Conservation (phyloP, 2,329 filamentous ascomycete species). For the Spiromastix sp. region DNA sequence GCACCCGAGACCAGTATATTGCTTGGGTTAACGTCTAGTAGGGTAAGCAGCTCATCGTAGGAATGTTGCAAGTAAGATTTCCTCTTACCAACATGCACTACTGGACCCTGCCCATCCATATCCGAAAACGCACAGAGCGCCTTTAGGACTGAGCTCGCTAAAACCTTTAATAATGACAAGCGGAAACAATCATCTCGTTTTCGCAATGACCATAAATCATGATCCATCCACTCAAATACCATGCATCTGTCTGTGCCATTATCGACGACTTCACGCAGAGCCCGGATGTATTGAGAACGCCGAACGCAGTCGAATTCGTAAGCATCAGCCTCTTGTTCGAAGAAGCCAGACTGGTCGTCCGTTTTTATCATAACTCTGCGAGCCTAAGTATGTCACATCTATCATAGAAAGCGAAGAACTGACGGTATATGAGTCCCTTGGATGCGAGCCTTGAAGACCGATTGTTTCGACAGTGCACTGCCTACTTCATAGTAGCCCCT, state of each 20-base stretch:
- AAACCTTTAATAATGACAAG: no score
- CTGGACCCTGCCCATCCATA: no score
- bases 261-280: constrained; percentile 6
- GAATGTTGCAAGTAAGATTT: no score
- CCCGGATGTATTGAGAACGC: constrained; percentile 5
- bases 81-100: no score
- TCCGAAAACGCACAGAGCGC: no score
- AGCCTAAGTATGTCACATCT: neutral
- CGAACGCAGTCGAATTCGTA: constrained; percentile 7
- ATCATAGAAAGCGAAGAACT: neutral
- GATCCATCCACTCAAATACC: constrained; percentile 10
- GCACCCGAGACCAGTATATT: no score
- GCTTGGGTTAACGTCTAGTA: no score
- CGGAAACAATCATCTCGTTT: neutral
- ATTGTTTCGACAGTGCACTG: neutral
- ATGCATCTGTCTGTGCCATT: constrained; percentile 9
- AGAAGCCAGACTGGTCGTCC: constrained; percentile 1
- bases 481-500: neutral
- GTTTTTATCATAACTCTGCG: constrained; percentile 1
- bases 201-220: constrained; percentile 9
- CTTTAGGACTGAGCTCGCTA: no score
- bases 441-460: neutral
- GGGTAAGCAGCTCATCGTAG: no score
- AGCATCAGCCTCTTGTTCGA: constrained; percentile 4
- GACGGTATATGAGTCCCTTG: neutral